phyloP scores from a whole-genome alignment of 2,329 filamentous ascomycete genomes.

The Biscogniauxia sp. region DNA sequence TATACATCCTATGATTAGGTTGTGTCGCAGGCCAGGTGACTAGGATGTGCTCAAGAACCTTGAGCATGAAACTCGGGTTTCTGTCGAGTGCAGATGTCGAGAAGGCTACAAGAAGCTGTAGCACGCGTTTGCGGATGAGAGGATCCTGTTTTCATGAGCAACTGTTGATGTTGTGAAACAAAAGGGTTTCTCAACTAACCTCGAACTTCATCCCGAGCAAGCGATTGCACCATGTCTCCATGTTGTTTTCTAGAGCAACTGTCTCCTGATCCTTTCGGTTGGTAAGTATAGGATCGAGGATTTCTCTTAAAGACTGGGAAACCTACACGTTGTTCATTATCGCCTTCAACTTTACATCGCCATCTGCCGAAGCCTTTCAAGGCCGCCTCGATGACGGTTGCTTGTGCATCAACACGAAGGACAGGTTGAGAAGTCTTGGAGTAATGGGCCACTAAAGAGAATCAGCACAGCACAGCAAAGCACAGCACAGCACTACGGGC shows the following conservation, averaged over 20 bases:
- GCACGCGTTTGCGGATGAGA: constrained; percentile 74
- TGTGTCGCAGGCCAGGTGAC: constrained; percentile 75
- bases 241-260: constrained; percentile 57
- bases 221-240: constrained; percentile 71
- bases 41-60: constrained; percentile 86
- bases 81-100: constrained; percentile 77
- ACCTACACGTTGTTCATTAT: constrained; percentile 22
- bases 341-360: constrained; percentile 38
- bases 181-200: constrained; percentile 30
- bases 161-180: not conserved
- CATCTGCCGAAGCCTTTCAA: constrained; percentile 88
- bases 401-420: constrained; percentile 82
- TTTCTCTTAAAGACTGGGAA: not conserved
- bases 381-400: constrained; percentile 83
- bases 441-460: constrained; percentile 51
- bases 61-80: constrained; percentile 78
- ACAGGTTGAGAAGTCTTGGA: constrained; percentile 69
- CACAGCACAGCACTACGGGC: not conserved
- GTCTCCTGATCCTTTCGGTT: constrained; percentile 46
- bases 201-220: constrained; percentile 71
- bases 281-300: constrained; percentile 18
- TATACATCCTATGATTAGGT: constrained; percentile 69
- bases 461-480: constrained; percentile 22
- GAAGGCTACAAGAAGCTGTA: constrained; percentile 81
- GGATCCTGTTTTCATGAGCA: constrained; percentile 58